Base-by-base conservation (phyloP, 2,329 filamentous ascomycete genomes). In the Aspergillus nomiae region DNA sequence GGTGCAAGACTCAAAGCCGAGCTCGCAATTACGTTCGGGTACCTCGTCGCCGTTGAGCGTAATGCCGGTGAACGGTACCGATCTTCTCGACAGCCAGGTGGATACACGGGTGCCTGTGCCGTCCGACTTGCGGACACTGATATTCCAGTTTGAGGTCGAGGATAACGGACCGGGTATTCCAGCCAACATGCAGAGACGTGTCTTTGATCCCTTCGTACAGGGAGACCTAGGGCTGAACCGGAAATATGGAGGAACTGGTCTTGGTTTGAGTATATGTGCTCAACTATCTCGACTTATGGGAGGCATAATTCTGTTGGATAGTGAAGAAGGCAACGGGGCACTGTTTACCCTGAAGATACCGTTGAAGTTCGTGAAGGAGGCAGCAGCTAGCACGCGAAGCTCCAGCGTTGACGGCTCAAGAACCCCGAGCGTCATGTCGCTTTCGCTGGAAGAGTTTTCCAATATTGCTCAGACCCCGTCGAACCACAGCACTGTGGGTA, bases 191-290 rank as follows among this genome's bases (percentile, higher is more conserved):
- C 92, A 93, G 69, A 83, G 91, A 61, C 89, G 89, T 68, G 92
- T 97, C 11, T 97, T 97, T 74, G 94, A 97, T 75, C 94, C 94
- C 0, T 97, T 97, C 73, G 91, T 97, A 0, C 94, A 97, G 77
- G 94, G 91, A n/a, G 93, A 97, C 73, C 81, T 95, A 1, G 91
- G 92, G 0, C 80, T 97, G 19, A 96, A 91, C 80, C 96, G 92
- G 76, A 95, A 95, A 72, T 96, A 90, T 73, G 92, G 92, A 21
- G 94, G 94, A 19, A 97, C 94, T 1, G 94, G 94, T 4, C 81
- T 97, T 1, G 94, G 94, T 1, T 77, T 97, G 60, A 94, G 91
- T 72, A 97, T 97, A 70, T 96, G 92, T 78, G 90, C 92, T 24
- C 94, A 97, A 75, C 82, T 97, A 43, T 91, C 92, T 3, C 87